Evolutionary conservation across 176 grass and related monocot genomes (phyloP).

Genomic region (Cocos nucifera): DNA sequence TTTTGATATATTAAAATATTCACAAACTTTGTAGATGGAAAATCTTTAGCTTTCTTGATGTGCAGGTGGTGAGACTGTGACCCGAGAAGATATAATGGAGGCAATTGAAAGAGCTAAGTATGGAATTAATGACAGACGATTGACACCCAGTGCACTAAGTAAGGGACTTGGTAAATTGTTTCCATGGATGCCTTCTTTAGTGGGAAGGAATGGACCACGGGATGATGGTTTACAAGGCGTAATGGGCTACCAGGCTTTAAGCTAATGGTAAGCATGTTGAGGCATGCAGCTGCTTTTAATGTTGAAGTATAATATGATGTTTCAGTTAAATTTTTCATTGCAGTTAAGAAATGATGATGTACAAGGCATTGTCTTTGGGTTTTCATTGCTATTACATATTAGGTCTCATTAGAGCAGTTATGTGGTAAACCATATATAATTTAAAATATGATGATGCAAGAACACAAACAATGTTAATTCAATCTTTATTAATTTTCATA

Average conservation of each 20-base stretch:
- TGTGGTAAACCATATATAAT: too few species aligned
- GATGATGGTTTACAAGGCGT: constrained; percentile 64
- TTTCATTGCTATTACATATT: too few species aligned
- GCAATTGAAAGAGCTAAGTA: constrained; percentile 96
- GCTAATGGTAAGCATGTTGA: constrained; percentile 22
- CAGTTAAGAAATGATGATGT: too few species aligned
- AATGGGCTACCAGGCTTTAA: constrained; percentile 67
- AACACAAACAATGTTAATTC: too few species aligned
- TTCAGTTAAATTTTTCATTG: too few species aligned
- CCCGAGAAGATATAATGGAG: constrained; percentile 85
- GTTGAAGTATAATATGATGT: too few species aligned
- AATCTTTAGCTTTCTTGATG: constrained; percentile 19
- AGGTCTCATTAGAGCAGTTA: too few species aligned
- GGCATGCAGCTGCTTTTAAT: too few species aligned
- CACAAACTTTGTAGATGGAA: not conserved
- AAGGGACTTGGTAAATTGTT: constrained; percentile 70
- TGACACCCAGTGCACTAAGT: constrained; percentile 29
- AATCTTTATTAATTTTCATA: too few species aligned
- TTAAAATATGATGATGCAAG: too few species aligned
- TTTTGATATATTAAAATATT: not conserved
- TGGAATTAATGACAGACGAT: constrained; percentile 60
- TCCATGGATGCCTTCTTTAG: constrained; percentile 60
- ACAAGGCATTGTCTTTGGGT: too few species aligned
- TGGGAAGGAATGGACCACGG: constrained; percentile 38
- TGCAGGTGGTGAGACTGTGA: constrained; percentile 51